Conservation (phyloP, 2,329 filamentous ascomycete species). For the Penicillium fuscoglaucum region DNA sequence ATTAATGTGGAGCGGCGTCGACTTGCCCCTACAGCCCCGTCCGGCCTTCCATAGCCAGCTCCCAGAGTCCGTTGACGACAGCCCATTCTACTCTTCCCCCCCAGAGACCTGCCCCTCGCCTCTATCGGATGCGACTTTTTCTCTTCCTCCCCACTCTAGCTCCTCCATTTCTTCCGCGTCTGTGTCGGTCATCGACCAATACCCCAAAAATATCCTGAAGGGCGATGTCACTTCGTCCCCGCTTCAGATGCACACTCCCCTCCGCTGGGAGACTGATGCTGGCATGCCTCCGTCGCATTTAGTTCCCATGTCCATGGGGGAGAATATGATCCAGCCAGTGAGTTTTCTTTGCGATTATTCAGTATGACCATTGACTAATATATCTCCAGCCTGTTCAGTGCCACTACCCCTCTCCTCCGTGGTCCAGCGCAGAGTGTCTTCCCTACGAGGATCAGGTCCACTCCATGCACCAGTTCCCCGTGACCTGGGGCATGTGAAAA, state of each 20-base stretch:
- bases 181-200: constrained; percentile 38
- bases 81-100: constrained; percentile 44
- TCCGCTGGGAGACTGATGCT: constrained; percentile 39
- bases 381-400: constrained; percentile 19
- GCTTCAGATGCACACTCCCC: constrained; percentile 32
- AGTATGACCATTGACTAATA: constrained; percentile 42
- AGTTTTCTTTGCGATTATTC: constrained; percentile 25
- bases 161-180: constrained; percentile 38
- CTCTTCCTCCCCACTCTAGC: constrained; percentile 32
- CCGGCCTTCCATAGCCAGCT: constrained; percentile 34
- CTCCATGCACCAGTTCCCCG: constrained; percentile 22
- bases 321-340: constrained; percentile 41
- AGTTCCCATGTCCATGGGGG: constrained; percentile 37
- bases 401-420: constrained; percentile 28
- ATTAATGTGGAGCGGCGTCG: constrained; percentile 40
- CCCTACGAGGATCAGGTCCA: constrained; percentile 27
- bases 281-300: constrained; percentile 34
- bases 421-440: constrained; percentile 26
- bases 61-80: constrained; percentile 41
- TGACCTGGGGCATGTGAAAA: constrained; percentile 19
- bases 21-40: constrained; percentile 34
- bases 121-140: constrained; percentile 38
- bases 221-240: constrained; percentile 37
- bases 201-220: constrained; percentile 36
- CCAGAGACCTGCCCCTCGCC: constrained; percentile 49